Evolutionary conservation across 495 filamentous ascomycete genomes (phyloP).

Genomic region (Astrocystis sublimbata): DNA sequence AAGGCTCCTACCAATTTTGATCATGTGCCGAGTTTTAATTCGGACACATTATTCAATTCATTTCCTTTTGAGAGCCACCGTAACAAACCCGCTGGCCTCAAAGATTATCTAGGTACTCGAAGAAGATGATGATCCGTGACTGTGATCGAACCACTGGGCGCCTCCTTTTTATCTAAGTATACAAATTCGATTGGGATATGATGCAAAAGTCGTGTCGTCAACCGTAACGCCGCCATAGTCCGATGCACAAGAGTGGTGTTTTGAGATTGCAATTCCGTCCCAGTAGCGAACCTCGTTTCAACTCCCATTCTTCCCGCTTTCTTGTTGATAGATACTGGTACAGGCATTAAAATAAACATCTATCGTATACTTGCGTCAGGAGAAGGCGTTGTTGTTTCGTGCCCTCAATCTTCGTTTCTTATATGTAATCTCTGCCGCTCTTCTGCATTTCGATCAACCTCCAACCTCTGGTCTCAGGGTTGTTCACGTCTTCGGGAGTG

Average conservation of each 20-base stretch:
- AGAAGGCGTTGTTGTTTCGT: slow-evolving; percentile 7
- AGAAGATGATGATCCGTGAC: slow-evolving; percentile 21
- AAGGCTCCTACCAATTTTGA: no score
- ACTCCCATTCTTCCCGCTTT: slow-evolving; percentile 19
- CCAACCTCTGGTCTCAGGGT: slow-evolving; percentile 95
- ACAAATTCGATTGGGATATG: slow-evolving; percentile 22
- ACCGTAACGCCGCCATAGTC: slow-evolving; percentile 29
- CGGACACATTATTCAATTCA: slow-evolving; percentile 3
- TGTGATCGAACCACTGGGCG: slow-evolving; percentile 20
- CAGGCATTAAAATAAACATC: slow-evolving; percentile 27
- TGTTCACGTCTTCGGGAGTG: slow-evolving; percentile 91
- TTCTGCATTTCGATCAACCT: slow-evolving; percentile 97
- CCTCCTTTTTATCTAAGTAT: slow-evolving; percentile 34
- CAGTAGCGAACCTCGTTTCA: slow-evolving; percentile 4
- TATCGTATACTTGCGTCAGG: slow-evolving; percentile 21
- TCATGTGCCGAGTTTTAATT: neutral
- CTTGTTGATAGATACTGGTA: slow-evolving; percentile 30
- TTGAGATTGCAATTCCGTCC: slow-evolving; percentile 24
- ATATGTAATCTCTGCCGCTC: slow-evolving; percentile 90
- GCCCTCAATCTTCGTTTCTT: slow-evolving; percentile 21
- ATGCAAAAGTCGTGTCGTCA: slow-evolving; percentile 25
- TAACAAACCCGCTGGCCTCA: neutral
- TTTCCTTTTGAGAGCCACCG: slow-evolving; percentile 5
- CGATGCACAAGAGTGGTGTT: slow-evolving; percentile 35
- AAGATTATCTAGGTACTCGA: slow-evolving; percentile 26